Evolutionary conservation across 805 yeast genomes (phyloP).

Genomic region (Huiozyma sinensis): DNA sequence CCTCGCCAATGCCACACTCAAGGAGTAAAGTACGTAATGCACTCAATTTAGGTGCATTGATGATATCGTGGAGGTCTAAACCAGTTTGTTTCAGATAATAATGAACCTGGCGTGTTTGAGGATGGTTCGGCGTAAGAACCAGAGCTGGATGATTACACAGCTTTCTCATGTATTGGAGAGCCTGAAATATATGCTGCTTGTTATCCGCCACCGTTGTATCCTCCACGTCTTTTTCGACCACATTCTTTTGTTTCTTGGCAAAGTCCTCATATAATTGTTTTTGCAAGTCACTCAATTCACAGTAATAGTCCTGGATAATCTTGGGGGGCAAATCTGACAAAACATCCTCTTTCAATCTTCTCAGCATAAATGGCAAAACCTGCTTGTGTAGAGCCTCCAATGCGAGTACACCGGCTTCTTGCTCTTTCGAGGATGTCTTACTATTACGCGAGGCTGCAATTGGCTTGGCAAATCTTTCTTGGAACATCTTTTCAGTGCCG

Average conservation of each 20-base stretch:
- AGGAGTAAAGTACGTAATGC: conserved; percentile 70
- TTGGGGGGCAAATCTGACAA: conserved; percentile 94
- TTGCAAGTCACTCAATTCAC: conserved; percentile 88
- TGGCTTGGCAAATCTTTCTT: conserved; percentile 95
- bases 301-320: conserved; percentile 95
- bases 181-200: conserved; percentile 93
- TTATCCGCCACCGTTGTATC: conserved; percentile 38
- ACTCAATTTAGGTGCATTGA: conserved; percentile 80
- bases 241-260: conserved; percentile 69
- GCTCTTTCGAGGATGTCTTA: conserved; percentile 83
- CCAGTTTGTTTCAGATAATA: conserved; percentile 48
- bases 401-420: conserved; percentile 94
- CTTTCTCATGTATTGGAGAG: conserved; percentile 93
- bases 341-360: conserved; percentile 94
- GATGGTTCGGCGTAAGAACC: conserved; percentile 74
- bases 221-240: conserved; percentile 55
- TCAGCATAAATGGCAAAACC: conserved; percentile 88
- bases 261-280: conserved; percentile 81
- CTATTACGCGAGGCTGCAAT: conserved; percentile 87
- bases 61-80: conserved; percentile 55
- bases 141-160: conserved; percentile 93
- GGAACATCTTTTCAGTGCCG: conserved; percentile 89
- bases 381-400: conserved; percentile 93
- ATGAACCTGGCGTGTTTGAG: conserved; percentile 62
- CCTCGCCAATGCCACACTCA: conserved; percentile 78